Base-by-base conservation (phyloP, 2,329 filamentous ascomycete species). In the Fusarium abutilonis region DNA sequence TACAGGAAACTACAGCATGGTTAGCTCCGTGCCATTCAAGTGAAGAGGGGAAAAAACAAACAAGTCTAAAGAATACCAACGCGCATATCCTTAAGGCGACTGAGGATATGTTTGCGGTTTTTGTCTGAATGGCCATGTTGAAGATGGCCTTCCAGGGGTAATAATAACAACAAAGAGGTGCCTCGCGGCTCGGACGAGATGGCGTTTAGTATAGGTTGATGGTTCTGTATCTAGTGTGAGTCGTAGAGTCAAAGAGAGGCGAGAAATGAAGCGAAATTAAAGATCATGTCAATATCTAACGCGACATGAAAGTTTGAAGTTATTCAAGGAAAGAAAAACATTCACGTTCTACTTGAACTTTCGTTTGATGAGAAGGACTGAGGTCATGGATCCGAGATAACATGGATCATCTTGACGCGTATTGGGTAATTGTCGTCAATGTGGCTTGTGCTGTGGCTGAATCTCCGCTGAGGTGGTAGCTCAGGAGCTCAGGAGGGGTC, bases 11-110 rank as follows among this genome's bases (percentile, higher is more conserved):
- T 77, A 48, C 29, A 34, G 21, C 15, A 28, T 8, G 34, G 52
- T 70, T 56, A 70, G 67, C 34, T 44, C 26, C 26, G 17, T 19
- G 9, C 45, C 19, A 31, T 15, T 46, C 8, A 10, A 48, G 15
- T 13, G 9, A 11, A 32, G n/a, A 32, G n/a, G 48, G 23, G 32
- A 34, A 28, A 15, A 42, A 13, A 72, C 75, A 7, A 56, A 78
- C 76, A 54, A 76, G 66, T 70, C 76, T 70, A 39, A 78, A 75
- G 54, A 77, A 78, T 13, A 76, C 13, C 29, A 77, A n/a, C 7
- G 75, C 65, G 29, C 61, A 74, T 68, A 77, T 70, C 63, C 77
- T 74, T 63, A 79, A 60, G n/a, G 71, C 69, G 34, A 73, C 67
- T 14, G 77, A 79, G 54, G 77, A 73, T 57, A 73, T 60, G 65